Base-by-base conservation (phyloP, 1,284 basidiomycete genomes). In the Entoloma clypeatum region DNA sequence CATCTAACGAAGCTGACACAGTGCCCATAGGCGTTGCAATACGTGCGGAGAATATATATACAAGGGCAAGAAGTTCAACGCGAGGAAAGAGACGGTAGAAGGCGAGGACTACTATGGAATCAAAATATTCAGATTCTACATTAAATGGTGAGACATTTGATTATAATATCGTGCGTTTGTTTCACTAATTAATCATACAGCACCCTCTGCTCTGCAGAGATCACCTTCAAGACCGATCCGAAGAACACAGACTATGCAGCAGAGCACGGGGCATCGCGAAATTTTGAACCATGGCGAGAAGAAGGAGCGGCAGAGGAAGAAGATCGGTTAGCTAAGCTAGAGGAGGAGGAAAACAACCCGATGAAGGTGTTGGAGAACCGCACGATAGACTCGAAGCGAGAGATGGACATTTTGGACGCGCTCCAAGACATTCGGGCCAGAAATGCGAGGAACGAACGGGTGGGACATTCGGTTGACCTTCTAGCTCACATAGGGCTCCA, bases 1-100 rank as follows among this genome's bases (percentile, higher is more conserved):
- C 25, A 22, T 28, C 8, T 30, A 48, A 28, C 17, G 14, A 23
- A 27, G 51, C 22, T 59, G 44, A 47, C 5, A 52, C 38, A 14
- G 11, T 31, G 27, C 17, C 41, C 14, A 36, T 22, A 87, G 85
- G 86, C 81, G 90, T 56, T 94, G 91, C 59, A 92, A 88, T 58
- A 88, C 89, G 8, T 99, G 95, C 57, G 95, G 94, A 43, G 96
- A 99, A 65, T 99, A 97, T 62, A 89, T 98, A 47, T 94, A 93
- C 72, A 86, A 97, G 62, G 96, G 95, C 32, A 98, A 98, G 71
- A 99, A 99, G 67, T 99, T 99, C 74, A 99, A 99, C 55, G 96
- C 96, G 2, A 78, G 95, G 37, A 99, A 99, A 62, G 96, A 99
- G 71, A 96, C 93, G 0, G 96, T 96, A 10, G 83, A 92, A 5